These are phyloP conservation scores for Coniella vitis DNA, from an alignment of 2,329 filamentous ascomycete genomes.

Conservation along the genomic window DNA sequence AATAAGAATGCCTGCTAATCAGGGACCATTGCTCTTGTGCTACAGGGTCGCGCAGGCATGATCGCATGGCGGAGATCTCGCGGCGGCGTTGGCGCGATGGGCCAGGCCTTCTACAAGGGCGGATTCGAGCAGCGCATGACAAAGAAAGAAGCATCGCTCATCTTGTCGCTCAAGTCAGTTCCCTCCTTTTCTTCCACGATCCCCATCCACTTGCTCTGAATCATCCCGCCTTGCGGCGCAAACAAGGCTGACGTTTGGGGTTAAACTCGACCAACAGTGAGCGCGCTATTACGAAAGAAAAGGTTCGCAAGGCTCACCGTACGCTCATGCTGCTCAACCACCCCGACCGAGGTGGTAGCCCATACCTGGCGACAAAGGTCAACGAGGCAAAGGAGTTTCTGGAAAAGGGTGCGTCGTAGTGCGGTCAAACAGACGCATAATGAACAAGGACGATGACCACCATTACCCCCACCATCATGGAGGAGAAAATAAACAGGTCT, in stretches of 20 bases:
- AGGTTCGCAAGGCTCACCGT: slow-evolving; percentile 90
- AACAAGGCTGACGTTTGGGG: not conserved
- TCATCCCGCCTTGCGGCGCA: not conserved
- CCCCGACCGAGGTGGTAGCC: slow-evolving; percentile 92
- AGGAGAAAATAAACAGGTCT: too few species aligned
- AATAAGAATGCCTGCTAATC: too few species aligned
- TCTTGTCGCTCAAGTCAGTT: slow-evolving; percentile 77
- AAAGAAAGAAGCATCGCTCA: slow-evolving; percentile 81
- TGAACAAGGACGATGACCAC: too few species aligned
- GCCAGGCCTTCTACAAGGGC: slow-evolving; percentile 94
- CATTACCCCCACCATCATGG: too few species aligned
- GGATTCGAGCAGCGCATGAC: slow-evolving; percentile 98
- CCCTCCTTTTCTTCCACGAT: not conserved
- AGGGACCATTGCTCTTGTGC: too few species aligned
- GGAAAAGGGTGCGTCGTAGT: slow-evolving; percentile 56
- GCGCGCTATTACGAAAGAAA: slow-evolving; percentile 80
- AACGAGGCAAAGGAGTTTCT: slow-evolving; percentile 97
- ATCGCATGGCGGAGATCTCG: slow-evolving; percentile 81
- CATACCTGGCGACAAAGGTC: slow-evolving; percentile 93
- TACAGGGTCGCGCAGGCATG: slow-evolving; percentile 81
- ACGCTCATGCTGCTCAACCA: slow-evolving; percentile 97
- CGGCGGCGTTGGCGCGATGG: slow-evolving; percentile 70
- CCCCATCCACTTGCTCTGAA: not conserved
- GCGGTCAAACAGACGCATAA: too few species aligned
- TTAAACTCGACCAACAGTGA: slow-evolving; percentile 56